A percentile compares a stretch with the other conserved stretches of the same genome.
phyloP scores from a whole-genome alignment of 192 early-diverging fungal species.

The Pilaira anomala region DNA sequence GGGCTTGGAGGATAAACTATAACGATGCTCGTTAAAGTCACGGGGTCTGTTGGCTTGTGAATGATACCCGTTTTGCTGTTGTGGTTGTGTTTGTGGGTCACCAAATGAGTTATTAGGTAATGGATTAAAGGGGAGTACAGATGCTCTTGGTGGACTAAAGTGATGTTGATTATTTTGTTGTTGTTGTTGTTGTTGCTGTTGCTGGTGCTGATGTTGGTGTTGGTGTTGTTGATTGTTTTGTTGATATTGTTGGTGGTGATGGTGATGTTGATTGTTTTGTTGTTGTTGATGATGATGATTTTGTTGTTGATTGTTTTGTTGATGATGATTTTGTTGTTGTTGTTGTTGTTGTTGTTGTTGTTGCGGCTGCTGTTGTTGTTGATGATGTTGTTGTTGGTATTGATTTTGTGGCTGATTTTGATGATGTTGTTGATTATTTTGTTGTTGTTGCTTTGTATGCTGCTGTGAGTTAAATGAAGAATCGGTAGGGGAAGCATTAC shows the following conservation, averaged over 20 bases:
- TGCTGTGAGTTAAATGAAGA: background rate
- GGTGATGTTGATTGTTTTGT: background rate
- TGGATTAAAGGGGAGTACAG: background rate
- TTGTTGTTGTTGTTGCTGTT: background rate
- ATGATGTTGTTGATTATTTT: too few relatives aligned
- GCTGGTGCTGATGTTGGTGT: background rate
- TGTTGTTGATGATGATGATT: too few relatives aligned
- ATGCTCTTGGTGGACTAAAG: background rate
- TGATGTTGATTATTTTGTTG: background rate
- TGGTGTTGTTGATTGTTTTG: background rate
- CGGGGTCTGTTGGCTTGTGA: background rate
- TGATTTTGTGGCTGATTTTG: too few relatives aligned
- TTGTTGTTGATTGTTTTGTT: background rate
- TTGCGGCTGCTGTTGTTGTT: background rate
- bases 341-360: background rate
- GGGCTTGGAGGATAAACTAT: background rate
- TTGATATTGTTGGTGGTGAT: background rate
- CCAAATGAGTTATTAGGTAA: background rate
- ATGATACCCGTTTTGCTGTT: background rate
- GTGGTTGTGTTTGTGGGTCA: background rate
- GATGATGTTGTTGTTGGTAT: background rate
- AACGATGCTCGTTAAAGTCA: background rate
- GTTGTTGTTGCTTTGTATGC: background rate
- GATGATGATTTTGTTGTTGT: background rate
- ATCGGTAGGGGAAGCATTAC: background rate